A percentile compares a stretch with the other conserved stretches of the same genome.
phyloP scores from a whole-genome alignment of 2,329 filamentous ascomycete species.

The Biscogniauxia mediterranea region DNA sequence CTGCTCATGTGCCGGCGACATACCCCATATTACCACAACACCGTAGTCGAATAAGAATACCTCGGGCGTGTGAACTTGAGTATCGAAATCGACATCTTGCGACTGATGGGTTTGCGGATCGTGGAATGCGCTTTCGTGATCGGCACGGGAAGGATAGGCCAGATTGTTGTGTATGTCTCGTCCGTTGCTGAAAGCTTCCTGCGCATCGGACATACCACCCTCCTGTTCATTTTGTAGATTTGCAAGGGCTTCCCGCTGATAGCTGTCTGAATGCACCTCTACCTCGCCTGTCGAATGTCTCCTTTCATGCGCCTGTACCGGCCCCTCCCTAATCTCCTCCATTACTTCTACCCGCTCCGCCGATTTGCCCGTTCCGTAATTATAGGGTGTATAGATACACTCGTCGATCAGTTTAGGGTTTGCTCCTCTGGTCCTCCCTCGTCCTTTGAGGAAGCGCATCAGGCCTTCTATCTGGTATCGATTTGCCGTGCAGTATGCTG shows the following conservation, averaged over 20 bases:
- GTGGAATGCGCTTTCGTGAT: slow-evolving; percentile 35
- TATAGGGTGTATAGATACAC: slow-evolving; percentile 94
- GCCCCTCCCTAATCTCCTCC: slow-evolving; percentile 33
- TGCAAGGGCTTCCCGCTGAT: slow-evolving; percentile 60
- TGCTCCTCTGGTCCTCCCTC: slow-evolving; percentile 72
- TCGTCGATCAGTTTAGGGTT: slow-evolving; percentile 94
- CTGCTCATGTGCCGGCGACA: slow-evolving; percentile 86
- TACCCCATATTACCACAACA: slow-evolving; percentile 97
- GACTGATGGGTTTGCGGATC: slow-evolving; percentile 34
- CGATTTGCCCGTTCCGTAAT: slow-evolving; percentile 56
- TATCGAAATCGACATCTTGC: slow-evolving; percentile 73
- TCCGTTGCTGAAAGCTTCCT: slow-evolving; percentile 26
- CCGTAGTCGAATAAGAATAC: slow-evolving; percentile 97
- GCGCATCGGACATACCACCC: slow-evolving; percentile 24
- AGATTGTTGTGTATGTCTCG: slow-evolving; percentile 36
- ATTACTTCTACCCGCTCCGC: slow-evolving; percentile 38
- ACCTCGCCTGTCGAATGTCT: slow-evolving; percentile 75
- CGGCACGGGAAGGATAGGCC: slow-evolving; percentile 28
- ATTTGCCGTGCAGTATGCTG: slow-evolving; percentile 93
- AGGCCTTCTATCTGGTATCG: slow-evolving; percentile 87
- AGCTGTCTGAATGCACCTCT: slow-evolving; percentile 57
- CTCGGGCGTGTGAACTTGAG: slow-evolving; percentile 84
- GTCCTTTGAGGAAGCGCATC: slow-evolving; percentile 87
- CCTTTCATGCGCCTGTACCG: slow-evolving; percentile 55
- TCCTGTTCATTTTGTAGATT: slow-evolving; percentile 49